Base-by-base conservation (phyloP, 352 stramenopile species). In the Aphanomyces euteiches region DNA sequence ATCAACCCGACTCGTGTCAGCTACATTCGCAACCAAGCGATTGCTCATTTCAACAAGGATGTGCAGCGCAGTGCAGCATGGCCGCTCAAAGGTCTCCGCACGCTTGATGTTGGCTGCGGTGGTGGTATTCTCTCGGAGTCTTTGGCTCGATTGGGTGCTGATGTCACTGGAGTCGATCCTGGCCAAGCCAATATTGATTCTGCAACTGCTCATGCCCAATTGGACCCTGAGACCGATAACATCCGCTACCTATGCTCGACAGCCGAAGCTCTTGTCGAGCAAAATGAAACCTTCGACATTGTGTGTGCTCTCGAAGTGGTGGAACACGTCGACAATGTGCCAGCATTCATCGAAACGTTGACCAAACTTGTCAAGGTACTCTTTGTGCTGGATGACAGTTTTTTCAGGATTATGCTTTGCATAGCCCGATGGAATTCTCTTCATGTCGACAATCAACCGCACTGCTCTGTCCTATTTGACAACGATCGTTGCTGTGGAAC, bases 251-350 rank as follows among this genome's bases (percentile, higher is more conserved):
- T 85, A 47, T 88, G 84, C 77, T 87, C 80, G 72, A 92, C 86
- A 19, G 91, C 85, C 8, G 87, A 95, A 66, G 85, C 90, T 54
- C 70, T 95, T 17, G 84, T 92, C 59, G 74, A 71, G 15, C 76
- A 89, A 15, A 77, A 77, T 63, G 85, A 92, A 63, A 74, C 85
- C 56, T 93, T 93, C 39, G 84, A 95, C 61, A 74, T 95, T n/a
- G 85, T 95, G 39, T 95, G 85, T 61, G 92, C 87, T 54, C 75
- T 95, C 3, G 87, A 95, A 77, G 87, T 95, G 34, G 83, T 95
- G 59, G 87, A 95, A 67, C 87, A 95, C 57, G 87, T 95, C 56
- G 79, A 83, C 2, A 80, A 93, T 56, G 78, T 90, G 37, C 60
- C 77, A 6, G 75, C 77, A 17, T 95, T 93, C 72, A 75, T 95